phyloP scores from a whole-genome alignment of 2,329 filamentous ascomycete species.

The Clarireedia monteithiana region DNA sequence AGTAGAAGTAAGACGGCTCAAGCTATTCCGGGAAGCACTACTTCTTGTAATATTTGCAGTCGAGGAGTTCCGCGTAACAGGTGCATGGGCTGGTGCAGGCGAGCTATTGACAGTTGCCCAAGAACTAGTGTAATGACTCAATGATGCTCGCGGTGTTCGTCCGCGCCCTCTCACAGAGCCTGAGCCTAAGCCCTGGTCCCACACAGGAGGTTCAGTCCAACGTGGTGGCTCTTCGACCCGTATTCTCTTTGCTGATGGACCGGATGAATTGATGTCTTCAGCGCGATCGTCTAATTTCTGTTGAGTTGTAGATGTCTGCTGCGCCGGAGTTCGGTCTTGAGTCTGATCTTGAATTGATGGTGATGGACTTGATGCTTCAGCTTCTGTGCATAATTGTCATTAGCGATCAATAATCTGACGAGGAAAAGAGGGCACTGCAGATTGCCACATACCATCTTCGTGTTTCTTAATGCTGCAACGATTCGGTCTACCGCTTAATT shows the following conservation, averaged over 20 bases:
- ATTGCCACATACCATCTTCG: conserved; percentile 24
- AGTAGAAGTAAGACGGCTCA: not conserved
- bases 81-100: not conserved
- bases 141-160: conserved; percentile 3
- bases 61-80: conserved; percentile 6
- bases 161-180: conserved; percentile 1
- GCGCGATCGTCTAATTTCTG: not conserved
- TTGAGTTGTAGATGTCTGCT: not conserved
- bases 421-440: not conserved
- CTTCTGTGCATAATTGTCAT: not conserved
- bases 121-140: conserved; percentile 1
- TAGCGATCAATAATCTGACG: conserved; percentile 1
- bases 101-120: conserved; percentile 23
- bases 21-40: not conserved
- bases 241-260: conserved; percentile 18
- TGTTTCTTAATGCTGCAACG: conserved; percentile 27
- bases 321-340: not conserved
- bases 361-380: not conserved
- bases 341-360: not conserved
- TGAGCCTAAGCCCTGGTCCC: conserved; percentile 18
- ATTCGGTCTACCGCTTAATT: conserved; percentile 27
- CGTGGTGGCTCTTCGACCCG: conserved; percentile 15
- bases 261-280: conserved; percentile 3
- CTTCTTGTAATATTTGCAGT: conserved; percentile 4
- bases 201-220: conserved; percentile 25